Percentiles rank a stretch among this genome's conserved stretches.
phyloP scores from a whole-genome alignment of 192 early-diverging fungal species.

The Umbelopsis sp. region DNA sequence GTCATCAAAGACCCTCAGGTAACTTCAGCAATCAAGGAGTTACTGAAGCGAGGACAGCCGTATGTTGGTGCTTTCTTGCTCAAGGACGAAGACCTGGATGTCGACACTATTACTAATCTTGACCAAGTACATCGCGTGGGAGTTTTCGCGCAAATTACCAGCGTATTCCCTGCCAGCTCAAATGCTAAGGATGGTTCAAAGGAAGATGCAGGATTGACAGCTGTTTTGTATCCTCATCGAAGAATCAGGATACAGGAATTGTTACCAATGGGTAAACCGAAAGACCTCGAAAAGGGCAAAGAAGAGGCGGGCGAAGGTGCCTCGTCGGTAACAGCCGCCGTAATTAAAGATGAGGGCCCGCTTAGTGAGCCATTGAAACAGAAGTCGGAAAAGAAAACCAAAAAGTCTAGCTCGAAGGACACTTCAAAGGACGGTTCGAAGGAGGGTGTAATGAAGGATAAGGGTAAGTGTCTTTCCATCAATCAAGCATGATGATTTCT shows the following conservation, averaged over 20 bases:
- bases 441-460: slow-evolving; percentile 5
- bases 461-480: background rate
- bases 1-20: slow-evolving; percentile 95
- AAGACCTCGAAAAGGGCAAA: slow-evolving; percentile 22
- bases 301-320: slow-evolving; percentile 28
- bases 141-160: slow-evolving; percentile 97
- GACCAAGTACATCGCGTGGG: slow-evolving; percentile 88
- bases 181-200: slow-evolving; percentile 50
- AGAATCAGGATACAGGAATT: slow-evolving; percentile 81
- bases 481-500: background rate
- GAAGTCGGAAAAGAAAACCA: slow-evolving; percentile 5
- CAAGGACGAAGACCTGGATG: slow-evolving; percentile 87
- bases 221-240: slow-evolving; percentile 95
- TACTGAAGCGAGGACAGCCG: slow-evolving; percentile 92
- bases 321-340: background rate
- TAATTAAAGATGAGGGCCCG: background rate
- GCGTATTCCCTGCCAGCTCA: slow-evolving; percentile 78
- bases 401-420: background rate
- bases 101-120: slow-evolving; percentile 76
- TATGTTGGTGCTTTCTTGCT: slow-evolving; percentile 95
- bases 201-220: slow-evolving; percentile 84
- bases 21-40: slow-evolving; percentile 87
- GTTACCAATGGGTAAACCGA: slow-evolving; percentile 40
- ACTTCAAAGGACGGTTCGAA: slow-evolving; percentile 4
- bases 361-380: background rate